Evolutionary conservation across 2,329 filamentous ascomycete species (phyloP), one percentile per base, ranked within the genome.

Genomic region (Monilinia fructicola): DNA sequence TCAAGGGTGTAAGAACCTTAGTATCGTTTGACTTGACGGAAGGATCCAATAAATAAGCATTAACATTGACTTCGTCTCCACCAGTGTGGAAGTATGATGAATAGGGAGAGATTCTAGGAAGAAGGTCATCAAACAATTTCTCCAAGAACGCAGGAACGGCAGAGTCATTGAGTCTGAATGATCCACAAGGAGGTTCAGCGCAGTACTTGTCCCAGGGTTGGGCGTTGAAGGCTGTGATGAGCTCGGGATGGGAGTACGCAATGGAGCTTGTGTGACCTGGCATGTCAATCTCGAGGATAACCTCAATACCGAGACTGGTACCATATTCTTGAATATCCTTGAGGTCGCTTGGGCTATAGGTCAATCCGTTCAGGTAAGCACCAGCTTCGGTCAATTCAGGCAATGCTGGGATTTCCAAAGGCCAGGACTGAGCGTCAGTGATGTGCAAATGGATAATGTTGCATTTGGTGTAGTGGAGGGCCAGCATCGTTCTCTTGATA

Each of bases 381-480:
- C 92, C 92, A 76, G 91, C 88, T 63, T 82, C 78, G 3, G 91
- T 83, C 2, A 96, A 81, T 67, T 89, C 84, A 4, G 92, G 90
- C 69, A 96, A 78, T 2, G 89, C 78, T 0, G 91, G 90, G 60
- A 96, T 88, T 71, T 92, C 91, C 31, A 96, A 81, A 0, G 92
- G 92, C 90, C 92, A 96, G 4, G 91, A 91, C 77, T 96, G 92
- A 21, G 89, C 87, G 77, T 96, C 92, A 5, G 91, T 95, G 67
- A 89, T 83, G 79, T 96, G 92, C 64, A 94, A 81, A 78, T 95
- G 92, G 66, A 96, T 82, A 7, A 87, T 83, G 78, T 95, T 95
- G 81, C 95, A 84, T 80, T 96, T 95, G 80, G 88, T 92, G 84
- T 87, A 92, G 1, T 90, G 81, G 70, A 90, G 78, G 52, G 87